These are phyloP conservation scores for Steccherinum ochraceum DNA, from an alignment of 768 basidiomycete genomes.

Conservation along the genomic window DNA sequence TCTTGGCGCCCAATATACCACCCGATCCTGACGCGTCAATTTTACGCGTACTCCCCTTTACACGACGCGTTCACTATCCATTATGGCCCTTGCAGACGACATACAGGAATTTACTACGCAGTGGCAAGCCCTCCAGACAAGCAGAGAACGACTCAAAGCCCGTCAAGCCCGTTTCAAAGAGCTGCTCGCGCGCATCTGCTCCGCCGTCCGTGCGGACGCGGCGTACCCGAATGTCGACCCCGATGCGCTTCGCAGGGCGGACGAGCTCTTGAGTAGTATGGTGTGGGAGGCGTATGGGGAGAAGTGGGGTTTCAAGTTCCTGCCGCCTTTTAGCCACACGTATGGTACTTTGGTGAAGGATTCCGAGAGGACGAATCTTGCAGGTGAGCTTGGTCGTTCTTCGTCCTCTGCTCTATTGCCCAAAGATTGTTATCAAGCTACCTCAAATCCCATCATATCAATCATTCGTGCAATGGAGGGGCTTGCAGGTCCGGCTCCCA, in stretches of 20 bases:
- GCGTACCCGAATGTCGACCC: background rate
- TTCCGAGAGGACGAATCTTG: background rate
- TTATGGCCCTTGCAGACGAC: background rate
- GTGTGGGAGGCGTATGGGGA: background rate
- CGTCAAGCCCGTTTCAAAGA: background rate
- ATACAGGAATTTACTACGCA: background rate
- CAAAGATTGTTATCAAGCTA: background rate
- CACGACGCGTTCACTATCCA: background rate
- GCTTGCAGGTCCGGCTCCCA: background rate
- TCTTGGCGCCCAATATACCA: too few species aligned
- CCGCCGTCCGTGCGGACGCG: background rate
- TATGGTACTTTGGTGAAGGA: background rate
- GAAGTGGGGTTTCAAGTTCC: background rate
- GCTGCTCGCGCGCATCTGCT: background rate
- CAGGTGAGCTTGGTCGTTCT: background rate
- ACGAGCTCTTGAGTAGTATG: background rate
- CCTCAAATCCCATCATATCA: background rate
- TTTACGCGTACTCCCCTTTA: too few species aligned
- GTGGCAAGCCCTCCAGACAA: background rate
- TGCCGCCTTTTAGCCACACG: background rate
- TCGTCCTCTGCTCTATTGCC: background rate
- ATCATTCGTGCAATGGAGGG: background rate
- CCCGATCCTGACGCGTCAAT: background rate
- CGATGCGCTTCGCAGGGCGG: background rate
- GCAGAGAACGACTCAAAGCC: background rate